These are phyloP conservation scores for Aspergillus sp. DNA, from an alignment of 2,329 filamentous ascomycete genomes.

Conservation along the genomic window DNA sequence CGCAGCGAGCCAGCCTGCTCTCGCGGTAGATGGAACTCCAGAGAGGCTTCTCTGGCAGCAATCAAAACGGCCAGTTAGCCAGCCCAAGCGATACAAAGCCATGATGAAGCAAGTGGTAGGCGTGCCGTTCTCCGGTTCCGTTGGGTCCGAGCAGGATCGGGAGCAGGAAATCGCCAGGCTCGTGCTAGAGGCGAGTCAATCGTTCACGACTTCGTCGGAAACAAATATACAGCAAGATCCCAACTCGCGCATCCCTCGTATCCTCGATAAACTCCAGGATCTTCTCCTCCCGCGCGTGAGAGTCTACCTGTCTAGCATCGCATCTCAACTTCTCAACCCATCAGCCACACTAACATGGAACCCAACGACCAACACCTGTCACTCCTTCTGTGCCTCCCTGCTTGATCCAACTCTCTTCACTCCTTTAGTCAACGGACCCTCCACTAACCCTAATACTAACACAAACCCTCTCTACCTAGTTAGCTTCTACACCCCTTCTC, in stretches of 20 bases:
- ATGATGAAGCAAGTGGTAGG: slow-evolving; percentile 46
- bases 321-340: slow-evolving; percentile 26
- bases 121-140: slow-evolving; percentile 33
- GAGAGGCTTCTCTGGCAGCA: slow-evolving; percentile 10
- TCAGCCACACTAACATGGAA: slow-evolving; percentile 31
- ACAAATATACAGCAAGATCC: neutral
- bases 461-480: slow-evolving; percentile 34
- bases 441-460: slow-evolving; percentile 1
- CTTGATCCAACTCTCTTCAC: slow-evolving; percentile 33
- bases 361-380: slow-evolving; percentile 36
- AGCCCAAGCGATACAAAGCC: slow-evolving; percentile 36
- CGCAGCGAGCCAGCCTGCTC: neutral
- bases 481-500: slow-evolving; percentile 40
- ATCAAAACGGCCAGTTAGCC: neutral
- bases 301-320: slow-evolving; percentile 34
- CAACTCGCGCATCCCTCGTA: neutral
- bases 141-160: slow-evolving; percentile 20
- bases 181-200: slow-evolving; percentile 2
- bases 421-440: slow-evolving; percentile 22
- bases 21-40: neutral
- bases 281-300: slow-evolving; percentile 25
- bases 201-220: neutral
- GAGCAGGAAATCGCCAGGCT: slow-evolving; percentile 24
- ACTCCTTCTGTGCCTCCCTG: slow-evolving; percentile 39
- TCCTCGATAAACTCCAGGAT: slow-evolving; percentile 20